phyloP scores from a whole-genome alignment of 306 rosid species.

The Corylus americana region DNA sequence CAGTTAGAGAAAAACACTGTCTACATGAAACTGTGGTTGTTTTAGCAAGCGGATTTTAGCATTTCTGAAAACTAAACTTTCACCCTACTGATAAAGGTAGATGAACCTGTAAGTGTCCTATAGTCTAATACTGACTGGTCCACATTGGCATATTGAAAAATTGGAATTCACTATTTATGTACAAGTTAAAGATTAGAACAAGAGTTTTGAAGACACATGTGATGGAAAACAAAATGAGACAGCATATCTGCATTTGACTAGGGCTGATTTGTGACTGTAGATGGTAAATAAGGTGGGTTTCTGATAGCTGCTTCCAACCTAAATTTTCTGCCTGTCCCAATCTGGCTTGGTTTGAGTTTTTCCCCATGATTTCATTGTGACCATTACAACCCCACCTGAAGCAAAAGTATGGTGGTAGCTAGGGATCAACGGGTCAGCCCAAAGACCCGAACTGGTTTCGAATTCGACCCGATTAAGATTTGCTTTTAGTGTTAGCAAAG shows the following conservation, averaged over 20 bases:
- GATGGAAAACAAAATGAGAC: background rate
- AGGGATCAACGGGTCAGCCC: background rate
- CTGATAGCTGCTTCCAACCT: conserved; percentile 10
- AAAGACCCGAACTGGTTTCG: background rate
- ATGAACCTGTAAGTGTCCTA: background rate
- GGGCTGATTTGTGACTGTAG: background rate
- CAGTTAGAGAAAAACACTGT: no score
- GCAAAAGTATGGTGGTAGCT: background rate
- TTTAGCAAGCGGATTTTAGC: no score
- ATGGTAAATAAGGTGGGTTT: background rate
- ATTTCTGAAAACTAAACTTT: background rate
- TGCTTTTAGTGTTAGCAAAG: no score
- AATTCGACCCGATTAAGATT: background rate
- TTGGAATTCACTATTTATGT: background rate
- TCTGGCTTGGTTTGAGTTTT: background rate
- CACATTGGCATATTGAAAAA: background rate
- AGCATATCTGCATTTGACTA: conserved; percentile 4
- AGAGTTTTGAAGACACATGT: background rate
- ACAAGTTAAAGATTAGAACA: background rate
- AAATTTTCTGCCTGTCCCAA: background rate
- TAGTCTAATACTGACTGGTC: background rate
- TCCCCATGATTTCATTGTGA: background rate
- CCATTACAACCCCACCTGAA: background rate
- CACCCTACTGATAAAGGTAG: background rate
- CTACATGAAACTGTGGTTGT: no score